A percentile compares a stretch with the other conserved stretches of the same genome.
Conservation (phyloP, 306 rosid genomes). For the Fagus crenata region DNA sequence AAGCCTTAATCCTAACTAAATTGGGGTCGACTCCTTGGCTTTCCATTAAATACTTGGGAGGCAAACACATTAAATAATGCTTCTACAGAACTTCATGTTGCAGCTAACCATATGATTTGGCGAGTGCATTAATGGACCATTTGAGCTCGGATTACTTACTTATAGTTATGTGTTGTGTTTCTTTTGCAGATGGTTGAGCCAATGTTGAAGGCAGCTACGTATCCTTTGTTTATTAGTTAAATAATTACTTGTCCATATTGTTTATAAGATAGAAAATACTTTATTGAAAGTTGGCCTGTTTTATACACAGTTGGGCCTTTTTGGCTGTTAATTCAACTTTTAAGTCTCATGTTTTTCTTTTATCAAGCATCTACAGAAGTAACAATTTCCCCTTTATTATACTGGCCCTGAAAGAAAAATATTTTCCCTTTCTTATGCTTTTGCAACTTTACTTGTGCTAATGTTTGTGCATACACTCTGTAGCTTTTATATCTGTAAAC, state of each 20-base stretch:
- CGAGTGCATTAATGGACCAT: not conserved
- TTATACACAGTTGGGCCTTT: not conserved
- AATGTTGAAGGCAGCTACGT: slow-evolving; percentile 81
- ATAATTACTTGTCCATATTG: slow-evolving; percentile 8
- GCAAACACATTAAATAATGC: not conserved
- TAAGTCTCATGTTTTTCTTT: not conserved
- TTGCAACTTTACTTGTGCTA: not conserved
- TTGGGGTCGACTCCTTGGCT: not conserved
- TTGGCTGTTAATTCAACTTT: not conserved
- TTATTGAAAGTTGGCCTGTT: slow-evolving; percentile 5
- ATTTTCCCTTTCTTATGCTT: not conserved
- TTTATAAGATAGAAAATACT: not conserved
- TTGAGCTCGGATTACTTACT: not conserved
- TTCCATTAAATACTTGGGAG: not conserved
- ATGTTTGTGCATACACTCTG: not conserved
- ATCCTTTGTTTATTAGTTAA: slow-evolving; percentile 49
- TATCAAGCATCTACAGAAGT: not conserved
- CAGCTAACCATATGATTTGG: not conserved
- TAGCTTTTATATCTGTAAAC: not conserved
- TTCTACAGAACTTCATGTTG: not conserved
- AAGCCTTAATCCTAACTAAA: not conserved
- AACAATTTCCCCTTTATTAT: not conserved
- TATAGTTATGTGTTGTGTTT: slow-evolving; percentile 13
- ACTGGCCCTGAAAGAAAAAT: not conserved
- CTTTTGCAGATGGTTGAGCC: slow-evolving; percentile 87